A percentile compares a stretch with the other conserved stretches of the same genome.
Evolutionary conservation across 352 stramenopile species (phyloP).

Genomic region (Pythium biforme): DNA sequence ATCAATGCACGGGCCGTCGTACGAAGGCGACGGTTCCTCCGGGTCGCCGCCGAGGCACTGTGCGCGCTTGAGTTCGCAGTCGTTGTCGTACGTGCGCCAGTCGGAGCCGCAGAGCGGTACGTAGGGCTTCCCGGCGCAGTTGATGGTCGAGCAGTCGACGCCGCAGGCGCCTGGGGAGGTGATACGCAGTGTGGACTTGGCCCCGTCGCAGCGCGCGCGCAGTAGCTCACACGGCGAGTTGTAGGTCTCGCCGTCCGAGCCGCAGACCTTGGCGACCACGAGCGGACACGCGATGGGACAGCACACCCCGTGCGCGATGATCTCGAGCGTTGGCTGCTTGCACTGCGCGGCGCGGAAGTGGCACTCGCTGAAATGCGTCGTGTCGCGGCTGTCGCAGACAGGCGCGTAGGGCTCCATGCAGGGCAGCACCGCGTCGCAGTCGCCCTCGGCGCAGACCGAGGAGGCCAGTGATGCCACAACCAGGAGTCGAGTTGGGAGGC

Average conservation of each 20-base stretch:
- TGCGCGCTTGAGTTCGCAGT: conserved; percentile 2
- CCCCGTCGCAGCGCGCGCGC: background rate
- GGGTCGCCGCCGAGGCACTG: conserved; percentile 1
- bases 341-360: conserved; percentile 9
- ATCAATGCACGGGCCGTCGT: background rate
- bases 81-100: conserved; percentile 20
- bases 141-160: background rate
- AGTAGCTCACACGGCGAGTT: background rate
- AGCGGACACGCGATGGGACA: conserved; percentile 7
- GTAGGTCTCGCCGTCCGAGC: conserved; percentile 6
- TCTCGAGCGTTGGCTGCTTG: background rate
- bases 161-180: background rate
- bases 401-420: conserved; percentile 3
- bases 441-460: background rate
- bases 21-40: background rate
- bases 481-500: no score
- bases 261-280: conserved; percentile 1
- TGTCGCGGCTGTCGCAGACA: conserved; percentile 9
- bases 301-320: background rate
- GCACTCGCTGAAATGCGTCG: conserved; percentile 16
- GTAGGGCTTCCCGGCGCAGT: background rate
- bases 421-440: background rate
- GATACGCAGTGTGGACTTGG: background rate
- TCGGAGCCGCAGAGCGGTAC: conserved; percentile 19
- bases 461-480: background rate